These are phyloP conservation scores for Epicoccum sorghinum DNA, from an alignment of 2,329 filamentous ascomycete species.

Conservation along the genomic window DNA sequence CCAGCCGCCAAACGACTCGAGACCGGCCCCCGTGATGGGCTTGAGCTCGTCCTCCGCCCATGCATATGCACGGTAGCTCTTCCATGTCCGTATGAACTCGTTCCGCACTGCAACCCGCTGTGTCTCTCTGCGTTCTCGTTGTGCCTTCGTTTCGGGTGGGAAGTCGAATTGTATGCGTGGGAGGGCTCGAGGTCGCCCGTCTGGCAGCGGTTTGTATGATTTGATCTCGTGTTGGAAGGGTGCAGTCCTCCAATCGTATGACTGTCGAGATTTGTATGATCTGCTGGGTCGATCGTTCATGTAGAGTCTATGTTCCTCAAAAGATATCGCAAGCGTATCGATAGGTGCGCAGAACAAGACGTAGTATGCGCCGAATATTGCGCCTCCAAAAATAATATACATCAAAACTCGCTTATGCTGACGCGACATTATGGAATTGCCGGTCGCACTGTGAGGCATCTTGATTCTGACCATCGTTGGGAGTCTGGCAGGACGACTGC, in stretches of 20 bases:
- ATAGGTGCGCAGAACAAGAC: constrained; percentile 35
- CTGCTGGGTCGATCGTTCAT: constrained; percentile 38
- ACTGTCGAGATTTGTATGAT: constrained; percentile 26
- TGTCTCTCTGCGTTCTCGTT: constrained; percentile 36
- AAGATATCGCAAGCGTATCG: constrained; percentile 38
- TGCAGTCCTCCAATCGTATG: constrained; percentile 51
- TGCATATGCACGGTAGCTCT: constrained; percentile 51
- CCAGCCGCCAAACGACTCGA: constrained; percentile 57
- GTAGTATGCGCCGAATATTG: constrained; percentile 38
- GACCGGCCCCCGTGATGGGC: constrained; percentile 47
- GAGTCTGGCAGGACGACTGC: background rate
- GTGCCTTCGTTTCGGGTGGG: constrained; percentile 38
- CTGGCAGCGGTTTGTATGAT: constrained; percentile 47
- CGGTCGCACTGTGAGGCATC: constrained; percentile 25
- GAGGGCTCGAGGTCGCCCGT: constrained; percentile 43
- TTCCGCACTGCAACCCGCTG: constrained; percentile 48
- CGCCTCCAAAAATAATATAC: constrained; percentile 31
- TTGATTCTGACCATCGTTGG: constrained; percentile 40
- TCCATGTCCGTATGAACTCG: constrained; percentile 53
- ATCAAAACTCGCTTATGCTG: constrained; percentile 37
- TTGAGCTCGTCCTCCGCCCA: constrained; percentile 56
- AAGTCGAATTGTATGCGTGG: constrained; percentile 52
- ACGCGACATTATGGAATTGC: constrained; percentile 36
- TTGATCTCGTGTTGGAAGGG: constrained; percentile 48
- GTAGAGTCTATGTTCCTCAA: constrained; percentile 35